Evolutionary conservation across 352 stramenopile species (phyloP), one percentile per base, ranked within the genome.

Genomic region (Phytophthora capsici): DNA sequence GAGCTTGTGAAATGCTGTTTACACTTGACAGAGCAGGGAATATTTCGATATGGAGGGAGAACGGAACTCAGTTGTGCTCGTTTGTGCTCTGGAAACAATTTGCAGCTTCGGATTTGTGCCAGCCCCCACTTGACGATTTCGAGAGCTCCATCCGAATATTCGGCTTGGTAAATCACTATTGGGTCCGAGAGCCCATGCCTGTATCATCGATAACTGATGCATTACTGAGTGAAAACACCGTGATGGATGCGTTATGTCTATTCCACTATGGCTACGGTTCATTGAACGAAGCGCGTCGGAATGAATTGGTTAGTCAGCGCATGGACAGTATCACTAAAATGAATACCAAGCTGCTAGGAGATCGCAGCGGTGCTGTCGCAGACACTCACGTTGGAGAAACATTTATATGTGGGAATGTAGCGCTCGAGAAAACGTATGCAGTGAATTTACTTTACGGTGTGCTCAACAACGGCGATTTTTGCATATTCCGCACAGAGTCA

Each of bases 1-100:
- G 46, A 1, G 45, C 66, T 26, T 75, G 69, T 57, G 77, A 95
- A 51, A 93, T 93, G 78, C 62, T 96, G n/a, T 87, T 90, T 46
- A 82, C 81, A 37, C 73, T 96, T 26, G 84, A 96, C 46, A 67
- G 72, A 20, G 55, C 61, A 25, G 86, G 86, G 6, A 82, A 69
- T 25, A 56, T 96, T 40, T 90, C 80, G 20, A 90, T 95, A 20
- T 96, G 88, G 88, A 76, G 82, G 10, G 84, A 94, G 54, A 90
- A 81, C 30, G 53, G 77, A 6, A 73, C 70, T 20, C 67, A 73
- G 4, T 46, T 67, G 6, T 78, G 81, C 0, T 80, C 80, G 10
- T 95, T 96, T 63, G 73, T 82, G 20, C 36, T 90, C 23, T 94
- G 86, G 86, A 91, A 92, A 56, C 62, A 63, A 12, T 82, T 91